Conservation (phyloP, 805 yeast genomes). For the Kodamaea lidongshanica region DNA sequence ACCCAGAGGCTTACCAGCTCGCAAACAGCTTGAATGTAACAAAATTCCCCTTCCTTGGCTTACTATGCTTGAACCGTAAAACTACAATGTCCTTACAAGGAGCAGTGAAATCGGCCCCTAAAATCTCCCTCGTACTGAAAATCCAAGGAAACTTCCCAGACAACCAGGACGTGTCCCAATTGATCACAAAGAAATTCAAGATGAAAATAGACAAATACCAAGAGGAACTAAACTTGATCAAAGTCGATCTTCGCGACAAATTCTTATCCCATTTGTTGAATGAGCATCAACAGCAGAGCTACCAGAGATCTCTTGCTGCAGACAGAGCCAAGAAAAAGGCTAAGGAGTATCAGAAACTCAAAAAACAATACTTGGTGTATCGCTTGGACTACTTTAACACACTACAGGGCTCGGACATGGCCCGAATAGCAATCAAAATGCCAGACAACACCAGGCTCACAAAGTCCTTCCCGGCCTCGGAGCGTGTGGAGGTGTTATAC, state of each 20-base stretch:
- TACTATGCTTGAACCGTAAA: slow-evolving; percentile 61
- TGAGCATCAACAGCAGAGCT: slow-evolving; percentile 72
- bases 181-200: slow-evolving; percentile 36
- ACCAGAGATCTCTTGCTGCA: slow-evolving; percentile 58
- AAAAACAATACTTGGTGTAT: slow-evolving; percentile 33
- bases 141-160: slow-evolving; percentile 56
- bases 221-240: slow-evolving; percentile 53
- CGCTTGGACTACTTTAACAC: slow-evolving; percentile 24
- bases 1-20: slow-evolving; percentile 78
- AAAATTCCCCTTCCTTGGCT: slow-evolving; percentile 75
- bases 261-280: slow-evolving; percentile 53
- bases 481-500: slow-evolving; percentile 26
- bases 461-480: slow-evolving; percentile 25
- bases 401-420: slow-evolving; percentile 20
- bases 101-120: slow-evolving; percentile 45
- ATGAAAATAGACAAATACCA: slow-evolving; percentile 50
- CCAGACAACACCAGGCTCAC: slow-evolving; percentile 55
- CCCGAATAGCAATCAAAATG: slow-evolving; percentile 67
- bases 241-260: slow-evolving; percentile 57
- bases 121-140: slow-evolving; percentile 54
- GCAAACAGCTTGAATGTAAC: slow-evolving; percentile 68
- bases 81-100: slow-evolving; percentile 52
- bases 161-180: slow-evolving; percentile 26
- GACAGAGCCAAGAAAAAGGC: slow-evolving; percentile 51
- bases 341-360: slow-evolving; percentile 22